Evolutionary conservation across 805 yeast species (phyloP).

Genomic region (Candida anglica): DNA sequence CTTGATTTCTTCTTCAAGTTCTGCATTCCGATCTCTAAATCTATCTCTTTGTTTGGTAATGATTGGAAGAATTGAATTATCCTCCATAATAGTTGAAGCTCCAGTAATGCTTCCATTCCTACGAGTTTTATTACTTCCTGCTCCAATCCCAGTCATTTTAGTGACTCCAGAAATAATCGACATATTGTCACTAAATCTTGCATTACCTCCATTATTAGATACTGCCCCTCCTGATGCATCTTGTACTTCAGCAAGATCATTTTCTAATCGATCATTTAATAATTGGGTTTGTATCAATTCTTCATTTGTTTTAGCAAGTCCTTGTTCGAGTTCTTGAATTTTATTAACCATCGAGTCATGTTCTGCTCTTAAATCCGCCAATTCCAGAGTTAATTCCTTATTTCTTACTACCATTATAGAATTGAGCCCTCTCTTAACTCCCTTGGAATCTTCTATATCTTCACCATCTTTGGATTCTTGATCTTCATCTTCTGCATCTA

Average conservation of each 20-base stretch:
- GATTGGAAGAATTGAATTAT: slow-evolving; percentile 67
- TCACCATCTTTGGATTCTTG: slow-evolving; percentile 24
- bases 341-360: slow-evolving; percentile 43
- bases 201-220: slow-evolving; percentile 26
- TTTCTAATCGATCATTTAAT: slow-evolving; percentile 63
- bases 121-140: slow-evolving; percentile 21
- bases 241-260: slow-evolving; percentile 63
- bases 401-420: slow-evolving; percentile 66
- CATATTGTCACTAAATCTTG: slow-evolving; percentile 56
- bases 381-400: slow-evolving; percentile 65
- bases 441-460: slow-evolving; percentile 23
- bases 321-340: slow-evolving; percentile 35
- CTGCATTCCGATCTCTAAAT: slow-evolving; percentile 76
- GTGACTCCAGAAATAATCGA: slow-evolving; percentile 60
- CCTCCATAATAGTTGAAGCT: slow-evolving; percentile 19
- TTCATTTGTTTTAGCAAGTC: slow-evolving; percentile 26
- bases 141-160: slow-evolving; percentile 14
- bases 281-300: slow-evolving; percentile 41
- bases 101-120: slow-evolving; percentile 12
- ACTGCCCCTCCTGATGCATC: slow-evolving; percentile 20
- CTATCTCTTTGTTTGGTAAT: slow-evolving; percentile 94
- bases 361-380: slow-evolving; percentile 61
- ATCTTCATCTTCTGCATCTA: slow-evolving; percentile 22
- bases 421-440: slow-evolving; percentile 17
- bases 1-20: slow-evolving; percentile 77